Percentiles rank a stretch among this genome's conserved stretches.
These are phyloP conservation scores for Cyberlindnera galapagoensis DNA, from an alignment of 805 yeast genomes.

Conservation along the genomic window DNA sequence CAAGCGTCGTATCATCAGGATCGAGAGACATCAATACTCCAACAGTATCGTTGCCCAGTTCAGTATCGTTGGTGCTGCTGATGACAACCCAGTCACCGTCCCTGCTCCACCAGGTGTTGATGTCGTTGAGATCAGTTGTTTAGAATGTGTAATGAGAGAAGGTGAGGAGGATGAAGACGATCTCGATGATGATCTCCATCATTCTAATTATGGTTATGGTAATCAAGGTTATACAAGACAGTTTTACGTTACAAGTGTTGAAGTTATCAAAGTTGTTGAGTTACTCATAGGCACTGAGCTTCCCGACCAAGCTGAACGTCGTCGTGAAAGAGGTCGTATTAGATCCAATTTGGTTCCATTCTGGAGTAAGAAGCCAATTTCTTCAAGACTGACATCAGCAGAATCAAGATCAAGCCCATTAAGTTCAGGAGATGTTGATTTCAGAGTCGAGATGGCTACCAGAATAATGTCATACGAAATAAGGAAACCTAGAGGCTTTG, in stretches of 20 bases:
- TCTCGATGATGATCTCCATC: conserved; percentile 23
- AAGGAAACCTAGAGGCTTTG: conserved; percentile 63
- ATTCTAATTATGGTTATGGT: conserved; percentile 25
- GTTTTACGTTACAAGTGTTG: conserved; percentile 57
- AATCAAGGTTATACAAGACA: conserved; percentile 22
- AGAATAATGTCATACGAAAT: conserved; percentile 58
- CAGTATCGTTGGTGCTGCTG: conserved; percentile 45
- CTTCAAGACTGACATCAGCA: conserved; percentile 28
- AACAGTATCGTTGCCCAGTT: conserved; percentile 42
- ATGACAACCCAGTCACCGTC: conserved; percentile 36
- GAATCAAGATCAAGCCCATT: conserved; percentile 12
- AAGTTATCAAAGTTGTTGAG: conserved; percentile 60
- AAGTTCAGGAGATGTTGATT: conserved; percentile 24
- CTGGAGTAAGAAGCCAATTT: conserved; percentile 56
- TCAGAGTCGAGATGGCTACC: conserved; percentile 50
- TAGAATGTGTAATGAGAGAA: conserved; percentile 34
- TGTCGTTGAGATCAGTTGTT: conserved; percentile 54
- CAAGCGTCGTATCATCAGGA: conserved; percentile 49
- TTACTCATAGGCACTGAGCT: conserved; percentile 45
- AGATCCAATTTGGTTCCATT: conserved; percentile 61
- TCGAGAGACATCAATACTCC: conserved; percentile 47
- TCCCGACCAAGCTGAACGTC: conserved; percentile 41
- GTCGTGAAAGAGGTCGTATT: conserved; percentile 61
- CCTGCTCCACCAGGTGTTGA: conserved; percentile 35
- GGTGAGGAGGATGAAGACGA: conserved; percentile 30